Evolutionary conservation across 768 basidiomycete species (phyloP), one percentile per base, ranked within the genome.

Genomic region (Auriscalpium vulgare): DNA sequence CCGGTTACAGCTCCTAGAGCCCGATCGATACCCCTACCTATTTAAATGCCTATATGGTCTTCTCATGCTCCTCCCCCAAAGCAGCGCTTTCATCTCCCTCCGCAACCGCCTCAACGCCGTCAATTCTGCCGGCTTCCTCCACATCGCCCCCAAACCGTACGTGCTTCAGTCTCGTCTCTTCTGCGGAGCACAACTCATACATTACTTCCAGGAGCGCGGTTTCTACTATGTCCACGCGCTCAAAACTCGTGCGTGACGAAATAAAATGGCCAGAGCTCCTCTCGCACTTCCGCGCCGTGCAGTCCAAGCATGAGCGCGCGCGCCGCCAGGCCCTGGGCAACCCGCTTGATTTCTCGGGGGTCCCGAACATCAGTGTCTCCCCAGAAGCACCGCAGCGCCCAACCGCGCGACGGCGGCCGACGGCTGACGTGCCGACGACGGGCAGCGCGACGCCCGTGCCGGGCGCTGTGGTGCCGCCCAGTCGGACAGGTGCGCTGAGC

Each of bases 21-120:
- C 97, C 7, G 97, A 99, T 59, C 84, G 86, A 83, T 87, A 97
- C 67, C 95, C 95, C 0, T 89, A 91, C 72, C 77, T 99, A 29
- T 95, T 94, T 81, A 99, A 99, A 67, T 97, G 95, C 65, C 78
- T 99, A 4, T 99, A 99, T 67, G 97, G 97, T 2, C 76, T 99
- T 8, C 75, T 99, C 57, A 99, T 99, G 97, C 75, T 98, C 53
- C 74, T 99, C 9, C 97, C 97, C 1, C 97, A 99, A 74, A 97
- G 94, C 66, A 88, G 88, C 21, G 97, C 97, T 3, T 99, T 99
- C 64, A 84, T 93, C 9, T 95, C 95, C 0, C 77, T 99, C 21
- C 81, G 95, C 40, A 97, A 97, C 71, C 85, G 97, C 21, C 75
- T 99, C 46, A 95, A 89, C 61, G 93, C 95, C 1, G 94, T 98